Conservation (phyloP, 1,284 basidiomycete species). For the Microbotryum violaceum region DNA sequence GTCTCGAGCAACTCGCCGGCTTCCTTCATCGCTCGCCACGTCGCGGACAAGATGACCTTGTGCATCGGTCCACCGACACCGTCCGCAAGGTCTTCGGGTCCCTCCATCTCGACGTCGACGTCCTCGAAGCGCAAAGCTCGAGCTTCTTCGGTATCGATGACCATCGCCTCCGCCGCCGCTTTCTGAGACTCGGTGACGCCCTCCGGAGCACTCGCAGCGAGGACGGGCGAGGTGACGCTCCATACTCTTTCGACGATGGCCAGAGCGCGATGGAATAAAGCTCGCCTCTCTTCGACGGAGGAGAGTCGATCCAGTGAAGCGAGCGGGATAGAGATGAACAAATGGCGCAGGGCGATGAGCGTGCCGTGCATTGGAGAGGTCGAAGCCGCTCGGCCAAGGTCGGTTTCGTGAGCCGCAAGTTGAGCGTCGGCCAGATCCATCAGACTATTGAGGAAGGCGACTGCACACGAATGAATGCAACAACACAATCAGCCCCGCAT, state of each 20-base stretch:
- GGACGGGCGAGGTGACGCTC: slow-evolving; percentile 37
- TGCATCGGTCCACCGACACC: slow-evolving; percentile 36
- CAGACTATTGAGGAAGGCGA: slow-evolving; percentile 20
- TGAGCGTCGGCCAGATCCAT: slow-evolving; percentile 27
- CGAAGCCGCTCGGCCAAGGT: slow-evolving; percentile 35
- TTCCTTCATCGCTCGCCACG: slow-evolving; percentile 42
- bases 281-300: slow-evolving; percentile 17
- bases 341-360: slow-evolving; percentile 38
- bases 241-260: slow-evolving; percentile 36
- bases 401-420: slow-evolving; percentile 29
- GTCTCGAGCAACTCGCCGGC: slow-evolving; percentile 38
- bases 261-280: slow-evolving; percentile 32
- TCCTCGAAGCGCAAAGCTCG: slow-evolving; percentile 33
- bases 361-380: slow-evolving; percentile 39
- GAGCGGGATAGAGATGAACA: slow-evolving; percentile 31
- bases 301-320: slow-evolving; percentile 11
- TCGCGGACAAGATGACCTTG: slow-evolving; percentile 40
- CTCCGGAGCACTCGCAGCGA: slow-evolving; percentile 39
- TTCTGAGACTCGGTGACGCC: neutral
- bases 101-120: slow-evolving; percentile 23
- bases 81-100: slow-evolving; percentile 1
- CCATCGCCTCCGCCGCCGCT: slow-evolving; percentile 3
- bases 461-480: neutral
- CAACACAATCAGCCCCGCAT: neutral
- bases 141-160: slow-evolving; percentile 31